Evolutionary conservation across 352 stramenopile species (phyloP).

Genomic region (Lagenidium sp.): DNA sequence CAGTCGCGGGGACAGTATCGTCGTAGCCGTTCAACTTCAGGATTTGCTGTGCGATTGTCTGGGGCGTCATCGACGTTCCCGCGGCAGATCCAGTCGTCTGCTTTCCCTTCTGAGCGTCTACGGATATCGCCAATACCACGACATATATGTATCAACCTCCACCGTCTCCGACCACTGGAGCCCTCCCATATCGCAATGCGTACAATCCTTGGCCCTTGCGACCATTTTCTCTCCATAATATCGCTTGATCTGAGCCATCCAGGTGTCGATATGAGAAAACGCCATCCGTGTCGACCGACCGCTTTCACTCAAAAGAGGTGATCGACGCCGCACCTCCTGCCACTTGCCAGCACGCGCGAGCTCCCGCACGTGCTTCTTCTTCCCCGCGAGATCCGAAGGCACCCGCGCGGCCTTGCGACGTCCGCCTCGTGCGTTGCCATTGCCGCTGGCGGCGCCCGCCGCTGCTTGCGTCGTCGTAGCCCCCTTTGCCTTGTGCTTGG

Average conservation of each 20-base stretch:
- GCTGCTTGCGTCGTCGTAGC: constrained; percentile 15
- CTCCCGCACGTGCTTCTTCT: constrained; percentile 74
- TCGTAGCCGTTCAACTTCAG: constrained; percentile 53
- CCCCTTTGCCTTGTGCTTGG: constrained; percentile 9
- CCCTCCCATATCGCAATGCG: too few species aligned
- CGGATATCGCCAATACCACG: not conserved
- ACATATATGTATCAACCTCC: not conserved
- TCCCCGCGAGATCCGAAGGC: constrained; percentile 26
- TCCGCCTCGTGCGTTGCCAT: too few species aligned
- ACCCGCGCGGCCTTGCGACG: not conserved
- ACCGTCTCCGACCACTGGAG: too few species aligned
- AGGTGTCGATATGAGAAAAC: too few species aligned
- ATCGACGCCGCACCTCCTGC: constrained; percentile 33
- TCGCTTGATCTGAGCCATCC: constrained; percentile 64
- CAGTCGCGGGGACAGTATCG: not conserved
- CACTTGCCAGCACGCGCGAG: constrained; percentile 37
- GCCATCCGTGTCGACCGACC: too few species aligned
- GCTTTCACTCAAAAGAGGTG: too few species aligned
- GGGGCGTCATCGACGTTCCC: constrained; percentile 33
- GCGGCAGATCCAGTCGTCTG: not conserved
- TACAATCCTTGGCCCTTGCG: constrained; percentile 55
- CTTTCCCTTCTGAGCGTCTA: constrained; percentile 42
- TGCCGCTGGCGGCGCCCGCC: constrained; percentile 3
- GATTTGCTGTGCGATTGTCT: constrained; percentile 52
- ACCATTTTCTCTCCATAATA: constrained; percentile 69